Evolutionary conservation across 345 rosid species (phyloP).

Genomic region (Euphorbia pulcherrima): DNA sequence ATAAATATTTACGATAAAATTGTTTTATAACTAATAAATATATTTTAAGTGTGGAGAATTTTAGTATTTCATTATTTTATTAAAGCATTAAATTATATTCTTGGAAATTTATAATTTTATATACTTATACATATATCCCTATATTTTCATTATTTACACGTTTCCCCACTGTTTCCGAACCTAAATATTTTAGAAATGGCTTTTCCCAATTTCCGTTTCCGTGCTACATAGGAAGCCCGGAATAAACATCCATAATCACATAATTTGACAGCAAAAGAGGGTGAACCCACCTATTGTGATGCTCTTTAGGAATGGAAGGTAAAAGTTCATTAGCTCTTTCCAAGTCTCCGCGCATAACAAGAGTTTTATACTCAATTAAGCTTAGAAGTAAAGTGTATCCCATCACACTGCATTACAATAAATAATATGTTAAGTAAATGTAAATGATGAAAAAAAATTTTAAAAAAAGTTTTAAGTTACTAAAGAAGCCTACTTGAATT

Average conservation of each 20-base stretch:
- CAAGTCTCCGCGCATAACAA: constrained; percentile 91
- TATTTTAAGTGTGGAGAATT: too few species aligned
- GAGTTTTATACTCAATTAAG: constrained; percentile 91
- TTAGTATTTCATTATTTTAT: too few species aligned
- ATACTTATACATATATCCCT: too few species aligned
- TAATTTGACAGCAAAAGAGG: constrained; percentile 6
- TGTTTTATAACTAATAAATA: too few species aligned
- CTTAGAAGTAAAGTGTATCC: constrained; percentile 84
- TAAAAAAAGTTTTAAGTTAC: constrained; percentile 8
- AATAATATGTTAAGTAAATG: constrained; percentile 7
- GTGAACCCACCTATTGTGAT: constrained; percentile 62
- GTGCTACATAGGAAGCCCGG: too few species aligned
- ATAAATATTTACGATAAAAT: too few species aligned
- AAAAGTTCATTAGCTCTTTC: constrained; percentile 73
- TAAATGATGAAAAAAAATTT: constrained; percentile 17
- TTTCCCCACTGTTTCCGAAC: too few species aligned
- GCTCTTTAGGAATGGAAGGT: constrained; percentile 83
- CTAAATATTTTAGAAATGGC: too few species aligned
- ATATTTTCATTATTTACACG: too few species aligned
- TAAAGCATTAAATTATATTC: too few species aligned
- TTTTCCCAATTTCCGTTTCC: too few species aligned
- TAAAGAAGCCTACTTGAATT: constrained; percentile 70
- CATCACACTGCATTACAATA: constrained; percentile 49
- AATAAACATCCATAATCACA: neutral
- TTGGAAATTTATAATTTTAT: too few species aligned